Percentiles rank a stretch among this genome's conserved stretches.
phyloP scores from a whole-genome alignment of 129 eudicot species.

The Lactuca sativa region DNA sequence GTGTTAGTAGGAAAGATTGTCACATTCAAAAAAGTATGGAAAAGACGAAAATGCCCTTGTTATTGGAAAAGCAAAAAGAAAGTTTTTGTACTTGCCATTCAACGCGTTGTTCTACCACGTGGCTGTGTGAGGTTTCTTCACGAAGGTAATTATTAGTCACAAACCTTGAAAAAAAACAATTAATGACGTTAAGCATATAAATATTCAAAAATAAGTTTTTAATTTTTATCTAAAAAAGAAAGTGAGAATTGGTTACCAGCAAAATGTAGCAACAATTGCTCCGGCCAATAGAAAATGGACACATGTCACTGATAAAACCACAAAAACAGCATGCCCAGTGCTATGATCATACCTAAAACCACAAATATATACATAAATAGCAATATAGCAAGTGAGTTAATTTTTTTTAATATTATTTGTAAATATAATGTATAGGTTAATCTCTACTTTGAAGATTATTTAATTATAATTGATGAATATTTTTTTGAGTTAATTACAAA shows the following conservation, averaged over 20 bases:
- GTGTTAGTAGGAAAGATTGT: no score
- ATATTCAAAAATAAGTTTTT: not conserved
- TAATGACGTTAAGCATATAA: not conserved
- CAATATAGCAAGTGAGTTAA: conserved; percentile 10
- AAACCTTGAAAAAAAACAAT: conserved; percentile 54
- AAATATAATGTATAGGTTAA: no score
- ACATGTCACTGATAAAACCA: conserved; percentile 68
- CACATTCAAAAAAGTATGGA: no score
- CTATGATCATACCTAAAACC: conserved; percentile 90
- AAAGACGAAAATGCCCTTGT: no score
- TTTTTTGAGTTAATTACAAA: no score
- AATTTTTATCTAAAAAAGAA: not conserved
- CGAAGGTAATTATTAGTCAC: conserved; percentile 92
- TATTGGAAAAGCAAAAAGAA: not conserved
- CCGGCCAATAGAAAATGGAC: conserved; percentile 80
- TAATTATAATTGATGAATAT: no score
- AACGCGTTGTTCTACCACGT: conserved; percentile 97
- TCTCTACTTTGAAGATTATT: no score
- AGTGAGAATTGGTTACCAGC: conserved; percentile 56
- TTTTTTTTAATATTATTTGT: not conserved
- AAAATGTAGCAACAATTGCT: conserved; percentile 73
- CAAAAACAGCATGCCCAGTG: conserved; percentile 89
- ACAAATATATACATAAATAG: not conserved
- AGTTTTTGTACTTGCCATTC: conserved; percentile 73
- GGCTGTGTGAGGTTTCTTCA: conserved; percentile 93